Evolutionary conservation across 257 asterid species (phyloP).

Genomic region (Eucommia ulmoides): DNA sequence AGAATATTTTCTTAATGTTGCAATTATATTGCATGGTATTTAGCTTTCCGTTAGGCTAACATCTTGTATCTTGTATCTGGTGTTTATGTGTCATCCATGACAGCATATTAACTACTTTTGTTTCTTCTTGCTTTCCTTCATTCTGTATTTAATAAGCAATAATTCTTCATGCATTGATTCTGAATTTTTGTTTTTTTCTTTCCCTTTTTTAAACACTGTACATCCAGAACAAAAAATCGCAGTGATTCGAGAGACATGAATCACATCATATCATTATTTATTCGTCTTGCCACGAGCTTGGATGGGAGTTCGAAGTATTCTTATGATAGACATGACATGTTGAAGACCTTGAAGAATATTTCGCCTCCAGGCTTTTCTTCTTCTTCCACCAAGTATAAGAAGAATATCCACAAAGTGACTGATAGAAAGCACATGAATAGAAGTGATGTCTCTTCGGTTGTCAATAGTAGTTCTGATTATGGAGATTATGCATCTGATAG

Average conservation of each 20-base stretch:
- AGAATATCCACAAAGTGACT: slow-evolving; percentile 37
- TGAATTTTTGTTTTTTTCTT: no score
- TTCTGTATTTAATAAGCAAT: no score
- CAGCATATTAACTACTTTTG: no score
- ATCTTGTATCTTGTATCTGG: no score
- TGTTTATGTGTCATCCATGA: no score
- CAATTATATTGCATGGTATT: no score
- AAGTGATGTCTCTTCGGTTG: slow-evolving; percentile 44
- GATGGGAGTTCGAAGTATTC: slow-evolving; percentile 55
- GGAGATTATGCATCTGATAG: slow-evolving; percentile 84
- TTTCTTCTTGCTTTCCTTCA: no score
- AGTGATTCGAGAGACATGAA: slow-evolving; percentile 59
- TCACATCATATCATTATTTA: slow-evolving; percentile 53
- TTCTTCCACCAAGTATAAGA: slow-evolving; percentile 52
- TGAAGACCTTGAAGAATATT: slow-evolving; percentile 54
- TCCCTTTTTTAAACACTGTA: slow-evolving; percentile 7
- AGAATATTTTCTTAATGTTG: no score
- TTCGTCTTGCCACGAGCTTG: slow-evolving; percentile 71
- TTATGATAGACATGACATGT: slow-evolving; percentile 36
- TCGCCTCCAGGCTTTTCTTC: slow-evolving; percentile 84
- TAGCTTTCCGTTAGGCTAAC: no score
- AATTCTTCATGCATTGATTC: no score
- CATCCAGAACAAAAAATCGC: slow-evolving; percentile 48
- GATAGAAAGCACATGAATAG: slow-evolving; percentile 57
- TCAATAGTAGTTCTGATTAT: slow-evolving; percentile 47